Percentiles rank a stretch among this genome's conserved stretches.
Evolutionary conservation across 768 basidiomycete species (phyloP).

Genomic region (Lyophyllum shimeji): DNA sequence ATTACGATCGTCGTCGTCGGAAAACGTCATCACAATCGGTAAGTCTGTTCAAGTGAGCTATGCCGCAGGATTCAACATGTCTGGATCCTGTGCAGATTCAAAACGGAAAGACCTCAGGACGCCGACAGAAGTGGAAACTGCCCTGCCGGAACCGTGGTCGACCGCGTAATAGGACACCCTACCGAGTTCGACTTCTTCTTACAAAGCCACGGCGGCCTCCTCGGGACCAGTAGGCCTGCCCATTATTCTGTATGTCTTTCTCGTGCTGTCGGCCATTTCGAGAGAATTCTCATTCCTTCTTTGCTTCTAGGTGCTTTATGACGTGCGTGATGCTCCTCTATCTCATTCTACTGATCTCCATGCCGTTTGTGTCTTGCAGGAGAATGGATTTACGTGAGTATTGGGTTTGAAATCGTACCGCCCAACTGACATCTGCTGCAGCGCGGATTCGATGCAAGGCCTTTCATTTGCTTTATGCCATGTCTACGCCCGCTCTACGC

Average conservation of each 20-base stretch:
- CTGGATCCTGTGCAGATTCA: constrained; percentile 28
- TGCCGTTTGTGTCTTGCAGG: too few species aligned
- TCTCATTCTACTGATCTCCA: background rate
- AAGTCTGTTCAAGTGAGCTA: background rate
- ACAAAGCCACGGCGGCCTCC: constrained; percentile 72
- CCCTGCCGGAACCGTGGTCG: constrained; percentile 77
- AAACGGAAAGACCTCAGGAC: constrained; percentile 29
- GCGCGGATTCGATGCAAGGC: constrained; percentile 67
- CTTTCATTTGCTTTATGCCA: constrained; percentile 76
- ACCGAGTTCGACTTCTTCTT: constrained; percentile 79
- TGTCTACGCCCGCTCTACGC: constrained; percentile 77
- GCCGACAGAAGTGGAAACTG: constrained; percentile 72
- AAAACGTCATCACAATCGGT: constrained; percentile 69
- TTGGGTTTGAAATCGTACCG: background rate
- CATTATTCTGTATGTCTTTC: constrained; percentile 43
- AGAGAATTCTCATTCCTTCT: background rate
- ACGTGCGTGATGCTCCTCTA: constrained; percentile 30
- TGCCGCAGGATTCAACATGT: background rate
- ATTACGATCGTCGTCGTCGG: constrained; percentile 82
- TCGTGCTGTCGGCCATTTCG: background rate
- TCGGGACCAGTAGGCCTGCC: constrained; percentile 64
- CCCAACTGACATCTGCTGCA: constrained; percentile 21
- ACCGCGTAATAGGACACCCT: constrained; percentile 67
- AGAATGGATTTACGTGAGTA: constrained; percentile 60
- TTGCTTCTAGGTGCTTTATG: constrained; percentile 34